These are phyloP conservation scores for Thalassiosira mediterranea DNA, from an alignment of 352 stramenopile genomes.

Conservation along the genomic window DNA sequence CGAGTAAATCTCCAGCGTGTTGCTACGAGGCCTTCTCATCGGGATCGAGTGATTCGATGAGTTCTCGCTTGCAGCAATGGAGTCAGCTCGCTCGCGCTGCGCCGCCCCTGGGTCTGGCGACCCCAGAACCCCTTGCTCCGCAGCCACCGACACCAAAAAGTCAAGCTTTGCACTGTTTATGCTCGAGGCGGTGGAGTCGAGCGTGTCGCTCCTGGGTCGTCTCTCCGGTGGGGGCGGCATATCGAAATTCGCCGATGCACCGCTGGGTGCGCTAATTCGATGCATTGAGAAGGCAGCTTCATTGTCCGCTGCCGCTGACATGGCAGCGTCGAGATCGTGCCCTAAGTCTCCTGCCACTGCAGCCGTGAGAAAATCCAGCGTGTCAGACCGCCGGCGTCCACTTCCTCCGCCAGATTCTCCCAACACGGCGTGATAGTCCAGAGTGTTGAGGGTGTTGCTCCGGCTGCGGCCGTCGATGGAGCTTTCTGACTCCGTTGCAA, in stretches of 20 bases:
- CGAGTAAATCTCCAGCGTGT: slow-evolving; percentile 55
- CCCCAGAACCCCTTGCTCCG: slow-evolving; percentile 29
- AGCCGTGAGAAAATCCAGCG: slow-evolving; percentile 50
- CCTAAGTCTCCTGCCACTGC: slow-evolving; percentile 50
- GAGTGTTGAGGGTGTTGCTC: slow-evolving; percentile 38
- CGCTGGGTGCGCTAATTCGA: slow-evolving; percentile 40
- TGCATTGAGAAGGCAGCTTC: slow-evolving; percentile 42
- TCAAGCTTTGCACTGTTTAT: slow-evolving; percentile 54
- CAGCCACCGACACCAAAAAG: slow-evolving; percentile 46
- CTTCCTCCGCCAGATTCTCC: no score
- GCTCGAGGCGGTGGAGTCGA: slow-evolving; percentile 43
- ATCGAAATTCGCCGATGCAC: slow-evolving; percentile 27
- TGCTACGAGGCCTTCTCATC: slow-evolving; percentile 34
- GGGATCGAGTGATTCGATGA: no score
- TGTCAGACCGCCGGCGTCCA: slow-evolving; percentile 42
- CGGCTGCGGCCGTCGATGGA: slow-evolving; percentile 4
- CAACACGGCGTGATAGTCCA: slow-evolving; percentile 29
- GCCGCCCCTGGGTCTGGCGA: slow-evolving; percentile 23
- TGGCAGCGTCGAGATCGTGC: slow-evolving; percentile 46
- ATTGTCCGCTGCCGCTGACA: slow-evolving; percentile 23
- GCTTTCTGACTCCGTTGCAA: slow-evolving; percentile 24
- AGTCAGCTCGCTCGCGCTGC: slow-evolving; percentile 21
- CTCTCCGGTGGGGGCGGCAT: no score
- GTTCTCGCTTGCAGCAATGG: slow-evolving; percentile 23
- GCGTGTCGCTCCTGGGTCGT: slow-evolving; percentile 35